Percentiles rank a stretch among this genome's conserved stretches.
These are phyloP conservation scores for Scheffersomyces cryptocercus DNA, from an alignment of 1,139 yeast genomes.

Conservation along the genomic window DNA sequence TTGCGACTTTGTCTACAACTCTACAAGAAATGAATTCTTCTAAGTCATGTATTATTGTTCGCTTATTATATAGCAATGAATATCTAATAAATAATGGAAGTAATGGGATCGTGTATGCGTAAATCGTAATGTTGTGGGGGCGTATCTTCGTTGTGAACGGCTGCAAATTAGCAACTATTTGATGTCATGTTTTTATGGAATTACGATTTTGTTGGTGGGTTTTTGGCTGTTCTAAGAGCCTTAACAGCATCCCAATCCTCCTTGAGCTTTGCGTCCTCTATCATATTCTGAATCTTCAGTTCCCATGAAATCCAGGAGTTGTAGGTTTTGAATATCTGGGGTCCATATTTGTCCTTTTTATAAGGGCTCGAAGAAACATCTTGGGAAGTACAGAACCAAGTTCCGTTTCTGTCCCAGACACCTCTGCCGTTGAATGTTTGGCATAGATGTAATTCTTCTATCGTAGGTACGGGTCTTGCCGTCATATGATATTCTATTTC, in stretches of 20 bases:
- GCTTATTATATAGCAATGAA: no score
- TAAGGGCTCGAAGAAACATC: constrained; percentile 2
- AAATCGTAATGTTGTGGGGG: no score
- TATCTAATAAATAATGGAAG: no score
- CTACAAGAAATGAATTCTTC: no score
- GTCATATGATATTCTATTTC: constrained; percentile 10
- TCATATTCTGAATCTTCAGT: constrained; percentile 7
- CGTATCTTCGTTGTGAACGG: no score
- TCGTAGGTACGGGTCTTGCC: constrained; percentile 36
- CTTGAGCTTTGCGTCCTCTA: constrained; percentile 8
- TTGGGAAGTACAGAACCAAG: constrained; percentile 32
- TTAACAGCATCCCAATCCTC: constrained; percentile 2
- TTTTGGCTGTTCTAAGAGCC: neutral
- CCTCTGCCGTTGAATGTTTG: constrained; percentile 23
- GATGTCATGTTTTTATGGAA: no score
- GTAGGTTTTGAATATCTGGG: constrained; percentile 14
- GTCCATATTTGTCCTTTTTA: constrained; percentile 15
- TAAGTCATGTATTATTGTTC: no score
- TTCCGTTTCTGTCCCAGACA: constrained; percentile 32
- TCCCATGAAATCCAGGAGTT: constrained; percentile 22
- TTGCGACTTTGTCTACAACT: no score
- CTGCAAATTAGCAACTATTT: no score
- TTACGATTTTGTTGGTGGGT: neutral
- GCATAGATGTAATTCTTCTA: constrained; percentile 29
- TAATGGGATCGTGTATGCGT: no score